These are phyloP conservation scores for Cylindrodendrum hubeiense DNA, from an alignment of 2,329 filamentous ascomycete genomes.

Conservation along the genomic window DNA sequence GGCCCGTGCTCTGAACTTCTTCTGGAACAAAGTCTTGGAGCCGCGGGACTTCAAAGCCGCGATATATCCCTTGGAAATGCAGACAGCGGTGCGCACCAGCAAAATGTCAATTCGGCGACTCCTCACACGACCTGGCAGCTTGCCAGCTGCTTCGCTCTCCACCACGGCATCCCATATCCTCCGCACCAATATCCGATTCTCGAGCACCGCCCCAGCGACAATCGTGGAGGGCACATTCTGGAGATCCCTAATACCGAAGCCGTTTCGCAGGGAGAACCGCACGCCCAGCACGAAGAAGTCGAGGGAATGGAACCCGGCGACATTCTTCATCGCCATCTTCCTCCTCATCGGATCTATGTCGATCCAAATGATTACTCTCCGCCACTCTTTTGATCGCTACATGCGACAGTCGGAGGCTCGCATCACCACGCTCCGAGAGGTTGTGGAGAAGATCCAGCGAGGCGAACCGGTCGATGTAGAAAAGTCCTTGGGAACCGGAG, in stretches of 20 bases:
- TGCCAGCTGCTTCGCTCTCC: constrained; percentile 17
- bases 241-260: constrained; percentile 77
- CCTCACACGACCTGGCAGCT: constrained; percentile 12
- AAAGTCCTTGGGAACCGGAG: constrained; percentile 81
- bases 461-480: constrained; percentile 90
- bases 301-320: constrained; percentile 83
- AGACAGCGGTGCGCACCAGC: neutral
- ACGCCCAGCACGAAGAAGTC: constrained; percentile 57
- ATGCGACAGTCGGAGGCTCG: constrained; percentile 82
- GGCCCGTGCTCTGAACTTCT: constrained; percentile 39
- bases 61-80: constrained; percentile 1
- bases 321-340: constrained; percentile 85
- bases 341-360: constrained; percentile 94
- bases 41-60: constrained; percentile 4
- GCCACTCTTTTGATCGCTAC: constrained; percentile 79
- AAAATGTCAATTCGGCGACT: constrained; percentile 35
- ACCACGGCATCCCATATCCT: constrained; percentile 1
- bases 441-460: constrained; percentile 76
- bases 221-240: constrained; percentile 73
- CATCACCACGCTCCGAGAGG: constrained; percentile 81
- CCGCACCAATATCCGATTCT: constrained; percentile 40
- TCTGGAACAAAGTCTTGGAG: constrained; percentile 33
- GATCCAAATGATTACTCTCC: constrained; percentile 89
- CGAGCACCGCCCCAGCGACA: constrained; percentile 59
- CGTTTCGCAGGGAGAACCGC: constrained; percentile 63